Evolutionary conservation across 106 monocot species (phyloP).

Genomic region (Apostasia ramifera): DNA sequence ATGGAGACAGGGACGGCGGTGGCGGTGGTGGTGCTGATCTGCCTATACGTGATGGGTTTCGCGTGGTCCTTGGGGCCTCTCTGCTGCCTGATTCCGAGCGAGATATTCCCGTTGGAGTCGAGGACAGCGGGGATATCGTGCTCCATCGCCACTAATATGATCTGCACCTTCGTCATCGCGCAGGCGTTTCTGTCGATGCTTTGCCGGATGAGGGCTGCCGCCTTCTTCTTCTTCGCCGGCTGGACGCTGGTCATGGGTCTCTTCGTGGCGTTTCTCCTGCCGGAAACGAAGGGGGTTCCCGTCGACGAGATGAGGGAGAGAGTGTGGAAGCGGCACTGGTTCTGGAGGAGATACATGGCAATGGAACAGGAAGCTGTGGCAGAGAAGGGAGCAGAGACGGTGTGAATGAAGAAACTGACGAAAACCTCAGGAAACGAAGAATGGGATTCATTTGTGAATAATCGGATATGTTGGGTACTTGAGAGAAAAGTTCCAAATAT

Average conservation of each 20-base stretch:
- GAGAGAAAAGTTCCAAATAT: no score
- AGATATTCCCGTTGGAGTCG: conserved; percentile 19
- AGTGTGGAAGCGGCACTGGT: conserved; percentile 16
- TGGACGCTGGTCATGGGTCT: conserved; percentile 7
- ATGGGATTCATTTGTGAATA: no score
- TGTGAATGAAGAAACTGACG: no score
- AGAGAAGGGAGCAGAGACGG: no score
- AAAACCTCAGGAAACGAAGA: no score
- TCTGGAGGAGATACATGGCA: conserved; percentile 8
- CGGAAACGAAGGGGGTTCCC: conserved; percentile 17
- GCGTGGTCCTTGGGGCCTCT: conserved; percentile 19
- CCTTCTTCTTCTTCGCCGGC: conserved; percentile 13
- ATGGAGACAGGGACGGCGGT: not conserved
- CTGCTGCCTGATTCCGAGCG: conserved; percentile 9
- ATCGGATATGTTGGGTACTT: no score
- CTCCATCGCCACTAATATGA: conserved; percentile 6
- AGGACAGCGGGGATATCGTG: conserved; percentile 12
- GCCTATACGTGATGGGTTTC: conserved; percentile 10
- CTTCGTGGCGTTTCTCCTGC: conserved; percentile 10
- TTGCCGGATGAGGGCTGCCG: conserved; percentile 5
- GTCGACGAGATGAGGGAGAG: conserved; percentile 16
- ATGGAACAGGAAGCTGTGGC: no score
- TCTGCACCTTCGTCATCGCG: conserved; percentile 15
- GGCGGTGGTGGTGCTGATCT: conserved; percentile 7
- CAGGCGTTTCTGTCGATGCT: conserved; percentile 14